Base-by-base conservation (phyloP, 371 early-diverging fungal species). In the Rhizopus arrhizus region DNA sequence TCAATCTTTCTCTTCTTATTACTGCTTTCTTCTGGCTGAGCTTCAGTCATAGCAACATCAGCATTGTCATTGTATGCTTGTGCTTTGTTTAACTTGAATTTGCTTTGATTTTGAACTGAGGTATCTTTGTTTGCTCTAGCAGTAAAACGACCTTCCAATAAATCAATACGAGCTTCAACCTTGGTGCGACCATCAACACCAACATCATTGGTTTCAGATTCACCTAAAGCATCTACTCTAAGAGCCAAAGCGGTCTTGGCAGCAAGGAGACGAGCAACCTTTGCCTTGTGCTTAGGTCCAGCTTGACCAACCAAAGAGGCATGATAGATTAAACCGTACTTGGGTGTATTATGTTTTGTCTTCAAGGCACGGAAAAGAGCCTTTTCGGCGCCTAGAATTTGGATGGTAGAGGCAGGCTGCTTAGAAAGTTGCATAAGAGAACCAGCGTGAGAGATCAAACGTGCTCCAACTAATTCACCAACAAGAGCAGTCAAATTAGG, bases 321-420 rank as follows among this genome's bases (percentile, higher is more conserved):
- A 73, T 96, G 93, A 77, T 91, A 98, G 61, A 98, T 88, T 53
- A 96, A 80, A 73, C 99, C 99, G 72, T 96, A 96, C 82, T 98
- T 97, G 67, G 98, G 98, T 34, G 98, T 98, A 77, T 94, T 89
- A 69, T 91, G 84, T 83, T 95, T 92, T 61, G 92, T 90, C 87
- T 95, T 96, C 66, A 98, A 75, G 9, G 98, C 96, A 64, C 96
- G 88, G 86, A 96, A 96, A 49, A 96, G 87, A 16, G 96, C 96
- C 87, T 98, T 98, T 82, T 98, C 97, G 53, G 99, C 97, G 75
- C 99, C 99, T 22, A 96, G 85, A 54, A 98, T 94, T 85, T 98
- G 99, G 57, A 98, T 89, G 59, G 97, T 96, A 56, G 94, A 92
- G 34, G 95, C 94, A 56, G 97, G 95, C 72, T 89, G 86, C 84